Percentiles rank a stretch among this genome's conserved stretches.
Evolutionary conservation across 768 basidiomycete species (phyloP).

Genomic region (Rhodosporidiobolus sp.): DNA sequence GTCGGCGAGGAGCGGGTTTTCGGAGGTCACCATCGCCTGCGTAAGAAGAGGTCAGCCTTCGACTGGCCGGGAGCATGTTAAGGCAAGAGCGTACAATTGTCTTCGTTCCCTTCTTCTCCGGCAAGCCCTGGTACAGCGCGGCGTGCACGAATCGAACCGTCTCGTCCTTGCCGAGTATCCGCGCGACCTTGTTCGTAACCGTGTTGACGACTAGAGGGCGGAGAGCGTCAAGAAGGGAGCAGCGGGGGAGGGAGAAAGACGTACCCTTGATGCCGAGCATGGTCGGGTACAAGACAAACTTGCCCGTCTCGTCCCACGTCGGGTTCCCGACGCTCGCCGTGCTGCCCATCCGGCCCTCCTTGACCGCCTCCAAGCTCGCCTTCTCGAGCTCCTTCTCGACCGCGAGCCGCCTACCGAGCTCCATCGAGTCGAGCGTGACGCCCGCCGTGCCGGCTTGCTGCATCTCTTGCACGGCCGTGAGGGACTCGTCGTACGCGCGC

Average conservation of each 20-base stretch:
- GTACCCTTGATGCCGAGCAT: slow-evolving; percentile 91
- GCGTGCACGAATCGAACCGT: slow-evolving; percentile 84
- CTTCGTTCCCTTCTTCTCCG: slow-evolving; percentile 76
- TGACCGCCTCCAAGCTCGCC: slow-evolving; percentile 38
- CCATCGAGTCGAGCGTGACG: slow-evolving; percentile 89
- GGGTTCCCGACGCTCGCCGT: slow-evolving; percentile 67
- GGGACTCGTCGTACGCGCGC: slow-evolving; percentile 91
- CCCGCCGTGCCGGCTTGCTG: slow-evolving; percentile 83
- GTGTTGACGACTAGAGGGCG: slow-evolving; percentile 76
- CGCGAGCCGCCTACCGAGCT: slow-evolving; percentile 94
- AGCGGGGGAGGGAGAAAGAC: slow-evolving; percentile 20
- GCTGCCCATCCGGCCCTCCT: slow-evolving; percentile 58
- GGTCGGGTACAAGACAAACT: slow-evolving; percentile 89
- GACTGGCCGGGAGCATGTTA: background rate
- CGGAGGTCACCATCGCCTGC: slow-evolving; percentile 89
- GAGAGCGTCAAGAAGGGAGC: background rate
- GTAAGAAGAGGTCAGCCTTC: background rate
- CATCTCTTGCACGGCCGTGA: slow-evolving; percentile 93
- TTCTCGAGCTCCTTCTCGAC: slow-evolving; percentile 82
- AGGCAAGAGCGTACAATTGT: slow-evolving; percentile 63
- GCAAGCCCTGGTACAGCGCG: slow-evolving; percentile 87
- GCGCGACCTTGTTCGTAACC: slow-evolving; percentile 84
- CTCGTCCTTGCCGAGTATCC: slow-evolving; percentile 90
- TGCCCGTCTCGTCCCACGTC: slow-evolving; percentile 97
- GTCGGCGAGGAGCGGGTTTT: slow-evolving; percentile 87